A percentile compares a stretch with the other conserved stretches of the same genome.
Conservation (phyloP, 768 basidiomycete species). For the Boletus pseudo-olivaceus region DNA sequence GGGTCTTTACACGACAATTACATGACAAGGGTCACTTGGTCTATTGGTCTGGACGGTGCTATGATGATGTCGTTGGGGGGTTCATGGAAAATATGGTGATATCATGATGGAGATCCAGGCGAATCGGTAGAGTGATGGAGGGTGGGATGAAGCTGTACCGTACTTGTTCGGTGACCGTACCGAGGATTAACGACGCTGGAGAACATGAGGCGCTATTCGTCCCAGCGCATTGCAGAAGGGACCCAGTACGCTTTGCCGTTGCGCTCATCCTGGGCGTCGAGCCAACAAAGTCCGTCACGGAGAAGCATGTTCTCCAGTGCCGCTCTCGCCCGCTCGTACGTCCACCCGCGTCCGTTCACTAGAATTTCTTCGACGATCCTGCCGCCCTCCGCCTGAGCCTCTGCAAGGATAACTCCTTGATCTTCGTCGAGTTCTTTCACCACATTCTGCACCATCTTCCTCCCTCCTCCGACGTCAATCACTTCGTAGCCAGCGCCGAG, state of each 20-base stretch:
- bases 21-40: too few species aligned
- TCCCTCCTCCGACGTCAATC: slow-evolving; percentile 62
- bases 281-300: slow-evolving; percentile 90
- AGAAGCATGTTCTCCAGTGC: slow-evolving; percentile 89
- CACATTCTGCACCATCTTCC: slow-evolving; percentile 84
- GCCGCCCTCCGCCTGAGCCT: slow-evolving; percentile 67
- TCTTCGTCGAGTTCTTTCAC: slow-evolving; percentile 89
- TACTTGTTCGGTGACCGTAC: too few species aligned
- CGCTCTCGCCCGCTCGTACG: slow-evolving; percentile 64
- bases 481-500: slow-evolving; percentile 91
- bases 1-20: too few species aligned
- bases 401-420: slow-evolving; percentile 76
- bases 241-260: slow-evolving; percentile 79
- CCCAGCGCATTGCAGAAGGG: slow-evolving; percentile 85
- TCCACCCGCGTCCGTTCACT: slow-evolving; percentile 68
- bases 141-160: background rate
- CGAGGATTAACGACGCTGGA: too few species aligned
- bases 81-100: too few species aligned
- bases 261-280: slow-evolving; percentile 82
- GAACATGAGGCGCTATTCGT: slow-evolving; percentile 37
- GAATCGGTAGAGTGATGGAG: too few species aligned
- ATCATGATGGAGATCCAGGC: too few species aligned
- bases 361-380: slow-evolving; percentile 63
- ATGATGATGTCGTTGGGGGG: too few species aligned
- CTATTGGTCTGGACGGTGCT: too few species aligned